phyloP scores from a whole-genome alignment of 345 rosid species.

The Ceriops tagal region DNA sequence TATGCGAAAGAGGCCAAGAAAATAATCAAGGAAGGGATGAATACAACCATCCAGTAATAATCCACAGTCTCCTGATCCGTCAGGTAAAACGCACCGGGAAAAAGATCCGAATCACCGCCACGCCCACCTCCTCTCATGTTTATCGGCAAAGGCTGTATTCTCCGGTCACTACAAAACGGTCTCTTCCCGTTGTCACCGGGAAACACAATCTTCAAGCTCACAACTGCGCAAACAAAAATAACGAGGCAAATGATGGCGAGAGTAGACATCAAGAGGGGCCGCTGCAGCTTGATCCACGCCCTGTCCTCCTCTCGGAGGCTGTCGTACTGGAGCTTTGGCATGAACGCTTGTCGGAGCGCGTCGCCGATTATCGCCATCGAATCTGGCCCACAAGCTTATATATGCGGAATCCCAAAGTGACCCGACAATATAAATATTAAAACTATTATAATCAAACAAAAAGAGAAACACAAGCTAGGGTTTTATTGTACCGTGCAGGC shows the following conservation, averaged over 20 bases:
- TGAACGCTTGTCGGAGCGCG: constrained; percentile 86
- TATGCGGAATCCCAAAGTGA: not conserved
- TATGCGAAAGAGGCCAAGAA: constrained; percentile 62
- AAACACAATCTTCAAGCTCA: constrained; percentile 80
- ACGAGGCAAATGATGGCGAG: constrained; percentile 38
- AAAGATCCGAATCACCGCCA: constrained; percentile 50
- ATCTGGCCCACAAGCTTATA: not conserved
- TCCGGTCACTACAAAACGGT: constrained; percentile 65
- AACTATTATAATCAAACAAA: too few species aligned
- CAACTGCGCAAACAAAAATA: constrained; percentile 45
- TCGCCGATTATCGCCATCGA: constrained; percentile 74
- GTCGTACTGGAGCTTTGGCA: constrained; percentile 87
- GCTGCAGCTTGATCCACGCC: constrained; percentile 71
- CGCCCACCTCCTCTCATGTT: constrained; percentile 29
- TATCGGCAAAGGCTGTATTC: constrained; percentile 54
- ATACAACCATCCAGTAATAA: constrained; percentile 87
- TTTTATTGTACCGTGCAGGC: not conserved
- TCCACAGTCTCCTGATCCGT: constrained; percentile 88
- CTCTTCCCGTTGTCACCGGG: constrained; percentile 52
- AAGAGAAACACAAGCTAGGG: constrained; percentile 3
- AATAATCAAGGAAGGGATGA: constrained; percentile 55
- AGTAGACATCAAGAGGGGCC: constrained; percentile 36
- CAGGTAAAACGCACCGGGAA: constrained; percentile 69
- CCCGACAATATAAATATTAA: too few species aligned
- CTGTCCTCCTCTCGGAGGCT: constrained; percentile 74